Base-by-base conservation (phyloP, 2,329 filamentous ascomycete species). In the Ceratocystis variospora region DNA sequence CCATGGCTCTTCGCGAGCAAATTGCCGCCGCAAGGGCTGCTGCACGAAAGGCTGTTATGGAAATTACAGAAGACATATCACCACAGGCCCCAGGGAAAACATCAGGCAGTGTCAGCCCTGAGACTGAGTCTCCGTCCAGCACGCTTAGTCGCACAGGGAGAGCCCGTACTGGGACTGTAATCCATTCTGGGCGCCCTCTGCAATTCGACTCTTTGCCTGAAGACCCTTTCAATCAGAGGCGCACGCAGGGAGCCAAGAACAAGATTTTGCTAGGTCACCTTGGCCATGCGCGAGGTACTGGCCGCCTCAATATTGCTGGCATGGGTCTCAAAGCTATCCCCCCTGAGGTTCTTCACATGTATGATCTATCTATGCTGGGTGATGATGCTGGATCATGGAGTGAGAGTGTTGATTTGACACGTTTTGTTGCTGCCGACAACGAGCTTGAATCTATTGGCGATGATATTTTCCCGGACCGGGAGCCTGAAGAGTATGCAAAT, bases 1-100 rank as follows among this genome's bases (percentile, higher is more conserved):
- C 93, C 0, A 79, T 83, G 17, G 87, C 91, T 0, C 77, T 99
- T 15, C 85, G 94, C 44, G 90, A 96, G 63, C 92, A 94, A 65
- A 96, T 97, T 69, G 90, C 92, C 46, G 93, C 92, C 71, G 93
- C 94, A 0, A 96, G 93, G 73, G 91, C 91, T 1, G 89, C 90
- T 1, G 87, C 84, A 66, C 83, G 85, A 69, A 85, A 83, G 10
- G 77, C 78, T 2, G 72, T 75, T 44, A 76, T 73, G 57, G 75
- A 77, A 59, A 69, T 71, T 6, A 70, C 75, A 6, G 71, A 68
- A 2, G 68, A 61, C 3, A 64, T 46, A 7, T 64, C 69, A 37
- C 68, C 57, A 7, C 28, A 59, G 10, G 1, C 64, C 17, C 33
- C 25, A 15, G 37, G 22, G 1, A 59, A 59, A 31, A n/a, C 28